Conservation (phyloP, 202 grass and related monocot species). For the Hordeum pubiflorum region DNA sequence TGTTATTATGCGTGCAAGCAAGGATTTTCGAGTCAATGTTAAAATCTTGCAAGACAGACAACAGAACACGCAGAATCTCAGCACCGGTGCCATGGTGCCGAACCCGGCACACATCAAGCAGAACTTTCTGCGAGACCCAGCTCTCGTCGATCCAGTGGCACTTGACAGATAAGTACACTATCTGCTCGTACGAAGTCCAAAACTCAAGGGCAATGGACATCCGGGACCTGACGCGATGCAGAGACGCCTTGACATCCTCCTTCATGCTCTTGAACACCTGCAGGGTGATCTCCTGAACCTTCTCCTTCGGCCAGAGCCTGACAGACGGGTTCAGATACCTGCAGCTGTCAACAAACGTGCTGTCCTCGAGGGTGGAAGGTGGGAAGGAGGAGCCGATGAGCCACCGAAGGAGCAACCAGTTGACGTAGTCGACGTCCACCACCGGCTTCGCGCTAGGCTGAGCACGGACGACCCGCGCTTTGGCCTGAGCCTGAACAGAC, state of each 20-base stretch:
- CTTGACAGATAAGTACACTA: slow-evolving; percentile 80
- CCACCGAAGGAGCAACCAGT: slow-evolving; percentile 90
- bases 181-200: slow-evolving; percentile 84
- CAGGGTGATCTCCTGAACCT: slow-evolving; percentile 51
- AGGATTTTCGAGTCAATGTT: slow-evolving; percentile 63
- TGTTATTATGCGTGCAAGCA: slow-evolving; percentile 79
- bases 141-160: slow-evolving; percentile 89
- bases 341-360: slow-evolving; percentile 52
- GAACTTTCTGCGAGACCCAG: slow-evolving; percentile 62
- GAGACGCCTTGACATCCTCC: slow-evolving; percentile 64
- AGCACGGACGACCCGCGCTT: not conserved
- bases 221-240: slow-evolving; percentile 53
- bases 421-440: slow-evolving; percentile 64
- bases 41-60: slow-evolving; percentile 54
- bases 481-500: slow-evolving; percentile 10
- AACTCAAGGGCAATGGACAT: slow-evolving; percentile 72
- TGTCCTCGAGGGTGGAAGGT: slow-evolving; percentile 47
- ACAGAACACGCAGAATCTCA: slow-evolving; percentile 53
- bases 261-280: slow-evolving; percentile 75
- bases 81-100: slow-evolving; percentile 52
- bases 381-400: slow-evolving; percentile 59
- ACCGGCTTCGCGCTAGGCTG: slow-evolving; percentile 38
- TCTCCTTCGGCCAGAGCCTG: slow-evolving; percentile 74
- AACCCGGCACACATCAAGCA: slow-evolving; percentile 79
- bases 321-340: slow-evolving; percentile 59